Evolutionary conservation across 2,329 filamentous ascomycete species (phyloP), one percentile per base, ranked within the genome.

Genomic region (Calonectria fujianensis): DNA sequence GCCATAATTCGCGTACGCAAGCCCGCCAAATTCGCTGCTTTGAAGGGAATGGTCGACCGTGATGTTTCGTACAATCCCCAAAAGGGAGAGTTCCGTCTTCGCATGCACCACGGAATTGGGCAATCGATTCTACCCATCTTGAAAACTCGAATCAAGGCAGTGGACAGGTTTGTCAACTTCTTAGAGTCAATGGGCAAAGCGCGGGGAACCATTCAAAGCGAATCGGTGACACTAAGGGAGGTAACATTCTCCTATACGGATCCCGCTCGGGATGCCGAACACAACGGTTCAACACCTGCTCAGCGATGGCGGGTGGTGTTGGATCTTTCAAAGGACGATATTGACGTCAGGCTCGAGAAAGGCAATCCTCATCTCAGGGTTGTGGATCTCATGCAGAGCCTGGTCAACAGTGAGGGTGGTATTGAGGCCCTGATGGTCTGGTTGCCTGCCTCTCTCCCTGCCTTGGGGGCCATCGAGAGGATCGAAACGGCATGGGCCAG

Each of bases 131-230:
- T 95, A 5, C 87, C 89, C 5, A 85, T 88, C n/a, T 87, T 96
- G 27, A 86, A 88, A 75, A 86, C 89, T 66, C 89, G 92, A 35
- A 86, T 96, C 59, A 89, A 91, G 77, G 90, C 92, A 16, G 90
- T 97, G 72, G 91, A 94, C 80, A 91, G 93, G 27, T 88, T 97
- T 35, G 92, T 95, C 50, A 90, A 90, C 54, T 95, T 94, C 80
- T 87, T 95, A 32, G 90, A 92, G 57, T 91, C 93, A 1, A 90
- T 96, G 75, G 87, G 91, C 70, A 86, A 88, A 75, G 87, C 90
- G 77, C 86, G 87, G 61, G 88, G 87, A 20, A 87, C 89, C 67
- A 89, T 94, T 45, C 86, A 86, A 54, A 90, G 90, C 81, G 89
- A 93, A 77, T 86, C 89, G 51, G 88, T 93, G 70, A 91, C 90